Percentiles rank a stretch among this genome's conserved stretches.
Evolutionary conservation across 2,329 filamentous ascomycete species (phyloP).

Genomic region (Cercospora sp.): DNA sequence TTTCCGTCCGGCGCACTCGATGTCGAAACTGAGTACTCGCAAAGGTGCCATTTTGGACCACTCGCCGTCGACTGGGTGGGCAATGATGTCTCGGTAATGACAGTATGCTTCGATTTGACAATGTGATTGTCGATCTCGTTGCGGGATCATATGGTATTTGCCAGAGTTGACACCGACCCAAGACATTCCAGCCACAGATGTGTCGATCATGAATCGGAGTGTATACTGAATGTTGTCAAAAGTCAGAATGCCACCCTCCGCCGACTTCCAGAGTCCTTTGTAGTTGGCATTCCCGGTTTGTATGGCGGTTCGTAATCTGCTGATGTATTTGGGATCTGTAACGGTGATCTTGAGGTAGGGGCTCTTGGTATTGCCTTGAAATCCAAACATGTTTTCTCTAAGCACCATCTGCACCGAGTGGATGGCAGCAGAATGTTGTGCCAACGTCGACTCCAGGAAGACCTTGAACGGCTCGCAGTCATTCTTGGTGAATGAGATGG

Average conservation of each 20-base stretch:
- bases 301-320: conserved; percentile 71
- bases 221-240: conserved; percentile 97
- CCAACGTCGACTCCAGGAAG: conserved; percentile 77
- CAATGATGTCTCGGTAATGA: conserved; percentile 77
- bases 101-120: conserved; percentile 94
- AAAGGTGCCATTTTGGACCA: conserved; percentile 98
- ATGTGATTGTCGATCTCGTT: conserved; percentile 74
- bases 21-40: conserved; percentile 93
- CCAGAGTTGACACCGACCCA: conserved; percentile 85
- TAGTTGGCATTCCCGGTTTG: conserved; percentile 80
- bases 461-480: conserved; percentile 78
- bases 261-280: conserved; percentile 80
- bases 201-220: conserved; percentile 96
- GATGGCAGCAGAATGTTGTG: conserved; percentile 71
- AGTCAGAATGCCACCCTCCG: conserved; percentile 73
- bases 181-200: conserved; percentile 91
- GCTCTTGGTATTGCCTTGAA: conserved; percentile 87
- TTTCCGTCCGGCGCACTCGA: conserved; percentile 96
- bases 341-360: conserved; percentile 94
- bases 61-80: conserved; percentile 85
- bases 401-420: conserved; percentile 78
- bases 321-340: conserved; percentile 82
- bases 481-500: conserved; percentile 72
- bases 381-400: conserved; percentile 89
- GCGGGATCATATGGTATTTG: conserved; percentile 69